These are phyloP conservation scores for Sporisorium sorghi DNA, from an alignment of 1,284 basidiomycete genomes.

Conservation along the genomic window DNA sequence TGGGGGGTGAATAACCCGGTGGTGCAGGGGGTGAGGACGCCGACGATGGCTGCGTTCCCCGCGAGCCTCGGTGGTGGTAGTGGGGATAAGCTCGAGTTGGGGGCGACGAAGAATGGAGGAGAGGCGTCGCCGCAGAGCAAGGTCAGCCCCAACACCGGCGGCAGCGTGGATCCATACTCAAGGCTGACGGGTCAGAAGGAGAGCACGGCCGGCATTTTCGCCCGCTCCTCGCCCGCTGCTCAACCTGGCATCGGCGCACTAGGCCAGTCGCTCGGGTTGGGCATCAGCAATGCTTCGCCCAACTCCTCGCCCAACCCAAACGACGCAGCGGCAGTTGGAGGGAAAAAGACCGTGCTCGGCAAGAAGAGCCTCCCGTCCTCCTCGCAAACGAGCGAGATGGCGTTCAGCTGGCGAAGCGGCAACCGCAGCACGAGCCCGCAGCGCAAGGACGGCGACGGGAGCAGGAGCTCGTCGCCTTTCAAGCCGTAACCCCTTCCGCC, in stretches of 20 bases:
- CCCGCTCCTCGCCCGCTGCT: slow-evolving; percentile 10
- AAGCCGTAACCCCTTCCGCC: slow-evolving; percentile 6
- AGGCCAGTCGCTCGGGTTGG: slow-evolving; percentile 34
- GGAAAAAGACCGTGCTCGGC: too few species aligned
- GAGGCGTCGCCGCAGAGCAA: slow-evolving; percentile 22
- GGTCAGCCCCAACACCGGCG: slow-evolving; percentile 6
- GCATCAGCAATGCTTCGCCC: slow-evolving; percentile 6
- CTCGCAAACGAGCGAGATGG: background rate
- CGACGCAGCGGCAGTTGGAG: slow-evolving; percentile 6
- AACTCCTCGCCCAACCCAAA: slow-evolving; percentile 13
- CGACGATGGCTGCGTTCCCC: slow-evolving; percentile 15
- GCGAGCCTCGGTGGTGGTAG: too few species aligned
- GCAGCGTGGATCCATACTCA: slow-evolving; percentile 1
- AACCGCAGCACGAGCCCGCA: slow-evolving; percentile 18
- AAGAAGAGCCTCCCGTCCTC: background rate
- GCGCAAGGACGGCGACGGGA: background rate
- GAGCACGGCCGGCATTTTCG: background rate
- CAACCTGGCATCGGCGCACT: slow-evolving; percentile 11
- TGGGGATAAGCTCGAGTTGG: too few species aligned
- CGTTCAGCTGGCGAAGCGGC: slow-evolving; percentile 24
- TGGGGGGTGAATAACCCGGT: slow-evolving; percentile 26
- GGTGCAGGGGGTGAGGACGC: slow-evolving; percentile 15
- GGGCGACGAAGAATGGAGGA: too few species aligned
- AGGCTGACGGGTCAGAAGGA: slow-evolving; percentile 14
- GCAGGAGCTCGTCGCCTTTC: slow-evolving; percentile 25